phyloP scores from a whole-genome alignment of 768 basidiomycete genomes.

The Sutorius australiensis region DNA sequence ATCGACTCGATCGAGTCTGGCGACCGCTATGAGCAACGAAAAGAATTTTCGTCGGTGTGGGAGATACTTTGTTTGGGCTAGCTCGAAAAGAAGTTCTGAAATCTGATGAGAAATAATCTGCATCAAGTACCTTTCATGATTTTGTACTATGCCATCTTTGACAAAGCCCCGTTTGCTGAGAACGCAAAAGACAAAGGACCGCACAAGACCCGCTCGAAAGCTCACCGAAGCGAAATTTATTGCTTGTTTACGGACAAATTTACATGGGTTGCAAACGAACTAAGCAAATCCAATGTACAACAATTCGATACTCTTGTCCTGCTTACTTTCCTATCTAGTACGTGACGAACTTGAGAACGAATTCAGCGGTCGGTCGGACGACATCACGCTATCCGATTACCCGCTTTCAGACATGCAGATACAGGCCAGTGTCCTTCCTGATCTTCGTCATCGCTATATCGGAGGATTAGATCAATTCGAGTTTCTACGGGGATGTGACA shows the following conservation, averaged over 20 bases:
- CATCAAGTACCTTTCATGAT: not conserved
- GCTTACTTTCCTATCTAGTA: conserved; percentile 1
- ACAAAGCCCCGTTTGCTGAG: not conserved
- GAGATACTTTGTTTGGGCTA: not conserved
- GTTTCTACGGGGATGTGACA: conserved; percentile 18
- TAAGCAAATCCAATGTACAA: conserved; percentile 13
- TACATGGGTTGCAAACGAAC: not conserved
- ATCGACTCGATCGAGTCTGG: too few relatives aligned
- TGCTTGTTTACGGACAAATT: not conserved
- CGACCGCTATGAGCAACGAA: not conserved
- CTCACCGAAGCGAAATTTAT: not conserved
- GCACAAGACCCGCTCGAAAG: not conserved
- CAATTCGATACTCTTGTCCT: conserved; percentile 1
- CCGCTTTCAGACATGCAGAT: conserved; percentile 42
- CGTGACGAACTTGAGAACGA: not conserved
- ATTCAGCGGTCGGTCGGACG: not conserved
- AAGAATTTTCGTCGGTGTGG: not conserved
- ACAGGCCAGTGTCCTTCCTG: conserved; percentile 65
- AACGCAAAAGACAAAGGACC: not conserved
- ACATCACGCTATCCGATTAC: not conserved
- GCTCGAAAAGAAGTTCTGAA: not conserved
- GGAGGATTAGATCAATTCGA: conserved; percentile 1
- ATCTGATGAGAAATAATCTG: not conserved
- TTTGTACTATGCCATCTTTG: not conserved
- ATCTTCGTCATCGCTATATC: conserved; percentile 82